Evolutionary conservation across 108 stramenopile species (phyloP).

Genomic region (Nannochloropsis oceanica): DNA sequence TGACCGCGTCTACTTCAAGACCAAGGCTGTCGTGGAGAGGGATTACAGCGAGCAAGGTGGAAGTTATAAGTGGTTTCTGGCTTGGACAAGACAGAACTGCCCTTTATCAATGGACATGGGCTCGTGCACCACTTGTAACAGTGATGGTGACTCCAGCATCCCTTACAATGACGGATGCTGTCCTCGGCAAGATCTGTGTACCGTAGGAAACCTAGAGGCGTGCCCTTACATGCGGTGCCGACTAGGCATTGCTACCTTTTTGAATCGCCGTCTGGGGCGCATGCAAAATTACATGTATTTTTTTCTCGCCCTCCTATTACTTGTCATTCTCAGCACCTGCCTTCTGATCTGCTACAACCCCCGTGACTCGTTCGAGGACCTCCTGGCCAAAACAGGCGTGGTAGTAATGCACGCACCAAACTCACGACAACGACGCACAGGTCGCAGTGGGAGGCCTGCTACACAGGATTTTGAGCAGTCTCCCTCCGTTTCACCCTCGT

Average conservation of each 20-base stretch:
- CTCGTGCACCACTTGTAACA: not conserved
- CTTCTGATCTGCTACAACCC: conserved; percentile 27
- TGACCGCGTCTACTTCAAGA: not conserved
- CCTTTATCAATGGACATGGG: not conserved
- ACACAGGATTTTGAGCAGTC: no score
- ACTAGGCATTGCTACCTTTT: not conserved
- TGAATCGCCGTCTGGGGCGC: not conserved
- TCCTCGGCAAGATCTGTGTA: conserved; percentile 1
- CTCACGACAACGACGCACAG: not conserved
- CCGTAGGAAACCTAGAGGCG: not conserved
- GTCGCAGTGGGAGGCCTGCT: not conserved
- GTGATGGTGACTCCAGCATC: no score
- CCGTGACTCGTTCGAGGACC: not conserved
- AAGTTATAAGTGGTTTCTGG: conserved; percentile 1
- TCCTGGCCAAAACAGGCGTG: conserved; percentile 11
- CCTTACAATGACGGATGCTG: not conserved
- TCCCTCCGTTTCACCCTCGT: no score
- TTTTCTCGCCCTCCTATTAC: not conserved
- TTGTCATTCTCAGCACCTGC: conserved; percentile 3
- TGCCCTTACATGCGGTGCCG: conserved; percentile 10
- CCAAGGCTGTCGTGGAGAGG: not conserved
- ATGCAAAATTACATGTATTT: conserved; percentile 1
- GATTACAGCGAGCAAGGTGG: not conserved
- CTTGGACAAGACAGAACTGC: not conserved
- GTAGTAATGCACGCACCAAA: not conserved